These are phyloP conservation scores for Comarum palustre DNA, from an alignment of 306 rosid species.

Conservation along the genomic window DNA sequence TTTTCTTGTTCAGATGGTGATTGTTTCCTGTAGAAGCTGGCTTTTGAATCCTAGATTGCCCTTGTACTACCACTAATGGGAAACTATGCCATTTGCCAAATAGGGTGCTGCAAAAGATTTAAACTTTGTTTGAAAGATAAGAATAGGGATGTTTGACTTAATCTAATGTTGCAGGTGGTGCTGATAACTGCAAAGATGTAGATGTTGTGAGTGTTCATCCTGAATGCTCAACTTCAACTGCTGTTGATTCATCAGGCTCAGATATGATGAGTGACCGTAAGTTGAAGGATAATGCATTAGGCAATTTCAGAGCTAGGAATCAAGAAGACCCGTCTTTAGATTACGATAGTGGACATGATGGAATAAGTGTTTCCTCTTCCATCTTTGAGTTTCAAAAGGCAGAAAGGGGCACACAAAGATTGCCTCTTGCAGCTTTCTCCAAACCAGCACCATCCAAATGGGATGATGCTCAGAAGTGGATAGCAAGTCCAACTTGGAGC, in stretches of 20 bases:
- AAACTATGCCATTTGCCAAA: background rate
- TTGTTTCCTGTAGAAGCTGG: constrained; percentile 7
- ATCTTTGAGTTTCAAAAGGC: constrained; percentile 85
- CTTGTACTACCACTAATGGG: background rate
- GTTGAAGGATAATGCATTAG: constrained; percentile 38
- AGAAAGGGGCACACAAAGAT: constrained; percentile 67
- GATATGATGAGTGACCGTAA: constrained; percentile 47
- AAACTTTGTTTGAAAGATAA: background rate
- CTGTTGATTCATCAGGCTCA: constrained; percentile 33
- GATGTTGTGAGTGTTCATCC: constrained; percentile 82
- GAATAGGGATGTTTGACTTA: constrained; percentile 3
- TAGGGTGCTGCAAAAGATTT: background rate
- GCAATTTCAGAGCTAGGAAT: constrained; percentile 44
- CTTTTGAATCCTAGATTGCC: background rate
- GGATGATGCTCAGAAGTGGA: constrained; percentile 99
- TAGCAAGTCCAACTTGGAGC: constrained; percentile 80
- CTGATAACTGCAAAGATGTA: constrained; percentile 78
- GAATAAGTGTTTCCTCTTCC: constrained; percentile 46
- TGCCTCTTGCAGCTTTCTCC: constrained; percentile 69
- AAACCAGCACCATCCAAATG: constrained; percentile 94
- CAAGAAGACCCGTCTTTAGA: constrained; percentile 60
- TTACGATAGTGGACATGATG: constrained; percentile 56
- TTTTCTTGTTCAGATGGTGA: background rate
- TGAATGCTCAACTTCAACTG: constrained; percentile 47
- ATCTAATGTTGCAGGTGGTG: constrained; percentile 50